phyloP scores from a whole-genome alignment of 192 early-diverging fungal genomes.

The Phycomyces nitens region DNA sequence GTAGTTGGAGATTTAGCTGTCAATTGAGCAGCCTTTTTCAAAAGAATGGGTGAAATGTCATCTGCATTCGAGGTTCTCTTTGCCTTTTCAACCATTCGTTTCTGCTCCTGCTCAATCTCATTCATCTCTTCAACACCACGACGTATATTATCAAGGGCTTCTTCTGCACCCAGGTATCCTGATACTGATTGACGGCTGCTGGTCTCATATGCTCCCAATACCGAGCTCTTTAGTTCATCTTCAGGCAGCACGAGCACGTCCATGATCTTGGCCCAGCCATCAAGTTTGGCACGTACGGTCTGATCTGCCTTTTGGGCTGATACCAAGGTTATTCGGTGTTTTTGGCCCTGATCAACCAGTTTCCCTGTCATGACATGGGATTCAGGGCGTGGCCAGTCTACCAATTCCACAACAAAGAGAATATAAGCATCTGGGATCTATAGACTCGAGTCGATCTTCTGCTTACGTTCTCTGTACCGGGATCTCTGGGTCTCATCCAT shows the following conservation, averaged over 20 bases:
- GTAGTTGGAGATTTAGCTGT: conserved; percentile 58
- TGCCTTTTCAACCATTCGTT: conserved; percentile 62
- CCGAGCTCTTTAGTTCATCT: conserved; percentile 35
- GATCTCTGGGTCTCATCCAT: conserved; percentile 64
- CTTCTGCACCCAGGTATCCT: background rate
- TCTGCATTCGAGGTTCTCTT: conserved; percentile 68
- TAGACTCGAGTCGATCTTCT: no score
- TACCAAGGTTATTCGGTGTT: conserved; percentile 53
- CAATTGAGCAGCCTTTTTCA: conserved; percentile 62
- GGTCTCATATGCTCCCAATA: conserved; percentile 12
- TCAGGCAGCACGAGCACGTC: conserved; percentile 42
- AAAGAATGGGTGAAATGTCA: conserved; percentile 71
- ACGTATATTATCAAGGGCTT: conserved; percentile 12
- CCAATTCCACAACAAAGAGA: no score
- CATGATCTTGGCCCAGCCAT: conserved; percentile 56
- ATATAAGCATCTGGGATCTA: no score
- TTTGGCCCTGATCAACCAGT: conserved; percentile 52
- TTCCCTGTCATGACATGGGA: conserved; percentile 51
- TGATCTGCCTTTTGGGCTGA: conserved; percentile 58
- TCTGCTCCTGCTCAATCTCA: conserved; percentile 13
- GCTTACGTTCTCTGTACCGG: conserved; percentile 45
- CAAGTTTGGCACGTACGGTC: conserved; percentile 54
- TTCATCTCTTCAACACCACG: conserved; percentile 19
- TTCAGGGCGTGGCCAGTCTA: conserved; percentile 55
- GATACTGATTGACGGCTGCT: background rate